phyloP scores from a whole-genome alignment of 2,329 filamentous ascomycete species.

The Fusarium tuaranense region DNA sequence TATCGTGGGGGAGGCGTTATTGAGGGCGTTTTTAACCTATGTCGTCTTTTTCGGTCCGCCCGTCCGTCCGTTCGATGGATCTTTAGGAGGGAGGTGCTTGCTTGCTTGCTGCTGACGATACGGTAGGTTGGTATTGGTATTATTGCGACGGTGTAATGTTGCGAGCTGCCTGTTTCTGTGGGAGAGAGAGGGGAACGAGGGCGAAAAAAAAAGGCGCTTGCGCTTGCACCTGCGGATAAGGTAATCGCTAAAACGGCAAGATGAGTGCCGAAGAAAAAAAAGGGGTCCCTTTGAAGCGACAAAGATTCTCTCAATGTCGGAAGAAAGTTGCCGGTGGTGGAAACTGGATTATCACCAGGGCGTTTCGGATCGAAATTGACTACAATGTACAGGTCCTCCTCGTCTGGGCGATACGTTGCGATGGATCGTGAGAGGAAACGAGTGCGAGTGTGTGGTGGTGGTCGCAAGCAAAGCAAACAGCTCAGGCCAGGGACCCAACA shows the following conservation, averaged over 20 bases:
- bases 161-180: neutral
- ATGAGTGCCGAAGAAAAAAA: neutral
- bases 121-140: neutral
- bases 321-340: slow-evolving; percentile 5
- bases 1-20: slow-evolving; percentile 31
- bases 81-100: neutral
- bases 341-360: neutral
- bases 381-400: neutral
- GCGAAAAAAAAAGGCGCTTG: neutral
- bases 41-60: slow-evolving; percentile 31
- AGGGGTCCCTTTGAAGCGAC: neutral
- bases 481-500: slow-evolving; percentile 8
- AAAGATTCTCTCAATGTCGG: neutral
- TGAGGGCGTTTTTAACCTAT: slow-evolving; percentile 13
- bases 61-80: slow-evolving; percentile 7
- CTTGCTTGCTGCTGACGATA: neutral
- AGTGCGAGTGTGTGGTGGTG: neutral
- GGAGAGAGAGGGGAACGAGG: neutral
- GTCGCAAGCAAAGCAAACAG: neutral
- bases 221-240: neutral
- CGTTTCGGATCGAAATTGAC: slow-evolving; percentile 1
- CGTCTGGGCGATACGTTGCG: neutral
- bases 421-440: neutral
- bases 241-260: slow-evolving; percentile 1
- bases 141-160: neutral